Evolutionary conservation across 2,329 filamentous ascomycete species (phyloP).

Genomic region (Colletotrichum sp.): DNA sequence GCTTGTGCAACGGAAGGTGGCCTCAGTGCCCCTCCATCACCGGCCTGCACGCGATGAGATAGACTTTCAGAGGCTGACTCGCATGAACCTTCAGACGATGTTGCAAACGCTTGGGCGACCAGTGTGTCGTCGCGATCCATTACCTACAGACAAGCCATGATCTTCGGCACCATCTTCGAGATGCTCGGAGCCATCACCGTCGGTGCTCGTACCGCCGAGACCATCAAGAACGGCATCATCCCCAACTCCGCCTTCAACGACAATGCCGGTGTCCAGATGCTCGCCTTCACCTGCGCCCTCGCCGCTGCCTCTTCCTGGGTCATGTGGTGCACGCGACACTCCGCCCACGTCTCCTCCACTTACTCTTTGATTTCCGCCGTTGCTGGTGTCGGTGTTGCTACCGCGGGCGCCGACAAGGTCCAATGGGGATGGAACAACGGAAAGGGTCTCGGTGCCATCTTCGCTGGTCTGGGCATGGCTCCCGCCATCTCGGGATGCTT

Average conservation of each 20-base stretch:
- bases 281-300: constrained; percentile 69
- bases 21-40: background rate
- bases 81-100: constrained; percentile 66
- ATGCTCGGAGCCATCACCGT: constrained; percentile 70
- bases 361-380: constrained; percentile 74
- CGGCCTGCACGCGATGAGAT: background rate
- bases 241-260: constrained; percentile 60
- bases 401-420: constrained; percentile 64
- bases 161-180: constrained; percentile 71
- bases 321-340: constrained; percentile 80
- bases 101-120: constrained; percentile 84
- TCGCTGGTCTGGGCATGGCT: constrained; percentile 74
- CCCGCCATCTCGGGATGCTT: constrained; percentile 70
- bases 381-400: constrained; percentile 72
- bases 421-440: constrained; percentile 75
- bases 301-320: constrained; percentile 74
- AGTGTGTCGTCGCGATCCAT: constrained; percentile 81
- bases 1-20: background rate
- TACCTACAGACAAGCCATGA: constrained; percentile 72
- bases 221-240: constrained; percentile 82
- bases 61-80: constrained; percentile 4
- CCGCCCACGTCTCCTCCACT: constrained; percentile 74
- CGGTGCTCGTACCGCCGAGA: constrained; percentile 73
- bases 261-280: constrained; percentile 70
- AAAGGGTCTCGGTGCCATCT: constrained; percentile 74